Conservation (phyloP, 495 filamentous ascomycete species). For the Chaetomium fimeti region DNA sequence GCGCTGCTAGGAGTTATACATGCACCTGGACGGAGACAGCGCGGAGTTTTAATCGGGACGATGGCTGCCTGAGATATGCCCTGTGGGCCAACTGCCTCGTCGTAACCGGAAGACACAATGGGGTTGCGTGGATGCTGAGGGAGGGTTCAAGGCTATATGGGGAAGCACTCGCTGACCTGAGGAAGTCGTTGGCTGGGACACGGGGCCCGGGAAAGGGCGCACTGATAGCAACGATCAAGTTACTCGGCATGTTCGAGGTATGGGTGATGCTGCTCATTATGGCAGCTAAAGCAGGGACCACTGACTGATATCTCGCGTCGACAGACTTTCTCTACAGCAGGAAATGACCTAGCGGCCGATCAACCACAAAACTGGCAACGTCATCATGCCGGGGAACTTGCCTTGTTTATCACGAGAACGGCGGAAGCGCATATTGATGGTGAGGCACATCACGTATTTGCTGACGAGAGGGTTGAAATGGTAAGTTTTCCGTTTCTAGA, state of each 20-base stretch:
- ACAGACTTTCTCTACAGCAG: neutral
- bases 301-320: neutral
- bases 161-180: slow-evolving; percentile 10
- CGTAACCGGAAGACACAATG: neutral
- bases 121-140: slow-evolving; percentile 17
- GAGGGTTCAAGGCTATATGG: slow-evolving; percentile 17
- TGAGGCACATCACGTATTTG: slow-evolving; percentile 23
- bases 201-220: neutral
- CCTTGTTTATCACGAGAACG: slow-evolving; percentile 20
- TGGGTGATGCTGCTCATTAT: neutral
- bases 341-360: neutral
- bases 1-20: slow-evolving; percentile 16
- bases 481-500: neutral
- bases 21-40: slow-evolving; percentile 25
- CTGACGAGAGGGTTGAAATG: slow-evolving; percentile 26
- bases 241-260: slow-evolving; percentile 26
- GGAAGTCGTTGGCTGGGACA: slow-evolving; percentile 9
- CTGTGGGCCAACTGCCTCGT: slow-evolving; percentile 24
- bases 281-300: no score
- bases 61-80: slow-evolving; percentile 17
- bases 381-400: slow-evolving; percentile 23
- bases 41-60: slow-evolving; percentile 6
- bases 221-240: slow-evolving; percentile 19
- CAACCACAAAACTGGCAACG: slow-evolving; percentile 15
- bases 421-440: slow-evolving; percentile 17